A percentile compares a stretch with the other conserved stretches of the same genome.
phyloP scores from a whole-genome alignment of 306 rosid species.

The Castanea mollissima region DNA sequence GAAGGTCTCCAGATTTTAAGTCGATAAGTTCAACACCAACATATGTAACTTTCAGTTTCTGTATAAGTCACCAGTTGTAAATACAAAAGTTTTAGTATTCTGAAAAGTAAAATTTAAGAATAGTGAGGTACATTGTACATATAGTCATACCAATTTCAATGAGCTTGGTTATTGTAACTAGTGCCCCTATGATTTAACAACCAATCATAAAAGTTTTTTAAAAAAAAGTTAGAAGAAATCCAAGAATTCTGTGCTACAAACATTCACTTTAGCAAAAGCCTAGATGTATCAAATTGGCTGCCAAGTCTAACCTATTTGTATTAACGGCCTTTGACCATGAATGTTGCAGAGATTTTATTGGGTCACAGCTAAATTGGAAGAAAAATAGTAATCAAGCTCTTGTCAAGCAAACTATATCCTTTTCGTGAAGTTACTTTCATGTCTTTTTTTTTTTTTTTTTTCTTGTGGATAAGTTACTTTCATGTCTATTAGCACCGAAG shows the following conservation, averaged over 20 bases:
- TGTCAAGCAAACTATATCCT: neutral
- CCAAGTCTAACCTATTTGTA: neutral
- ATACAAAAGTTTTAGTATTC: constrained; percentile 15
- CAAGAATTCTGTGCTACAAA: neutral
- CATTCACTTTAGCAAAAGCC: neutral
- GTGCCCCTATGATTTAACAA: neutral
- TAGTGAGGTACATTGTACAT: neutral
- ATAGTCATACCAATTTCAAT: neutral
- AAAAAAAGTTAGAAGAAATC: neutral
- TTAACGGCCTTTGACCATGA: neutral
- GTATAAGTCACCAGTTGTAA: constrained; percentile 39
- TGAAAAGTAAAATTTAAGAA: neutral
- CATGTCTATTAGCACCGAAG: no score
- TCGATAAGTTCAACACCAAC: constrained; percentile 86
- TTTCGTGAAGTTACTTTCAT: neutral
- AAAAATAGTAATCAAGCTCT: neutral
- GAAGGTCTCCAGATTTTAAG: constrained; percentile 80
- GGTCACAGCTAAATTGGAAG: neutral
- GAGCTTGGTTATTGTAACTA: neutral
- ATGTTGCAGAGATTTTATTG: neutral
- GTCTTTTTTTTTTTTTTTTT: neutral
- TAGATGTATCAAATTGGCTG: no score
- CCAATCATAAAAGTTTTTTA: neutral
- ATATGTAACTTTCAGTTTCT: constrained; percentile 87
- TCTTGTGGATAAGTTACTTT: neutral